Percentiles rank a stretch among this genome's conserved stretches.
These are phyloP conservation scores for Pseudomicrostroma phylloplanum DNA, from an alignment of 1,284 basidiomycete species.

Conservation along the genomic window DNA sequence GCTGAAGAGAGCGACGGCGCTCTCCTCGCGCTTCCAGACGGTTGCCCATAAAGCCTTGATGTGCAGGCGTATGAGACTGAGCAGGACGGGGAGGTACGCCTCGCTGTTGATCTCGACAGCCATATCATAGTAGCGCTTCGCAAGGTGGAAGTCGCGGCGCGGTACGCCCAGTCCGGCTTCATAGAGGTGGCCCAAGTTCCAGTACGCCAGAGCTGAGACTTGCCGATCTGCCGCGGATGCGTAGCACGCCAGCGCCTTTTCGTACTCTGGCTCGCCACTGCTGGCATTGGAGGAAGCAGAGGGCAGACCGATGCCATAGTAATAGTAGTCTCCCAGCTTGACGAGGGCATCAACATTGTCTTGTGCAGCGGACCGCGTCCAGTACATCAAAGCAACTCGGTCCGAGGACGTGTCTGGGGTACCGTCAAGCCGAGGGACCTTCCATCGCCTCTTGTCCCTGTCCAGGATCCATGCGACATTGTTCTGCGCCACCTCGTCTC, in stretches of 20 bases:
- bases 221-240: conserved; percentile 83
- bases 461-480: conserved; percentile 90
- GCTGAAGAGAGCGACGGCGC: conserved; percentile 32
- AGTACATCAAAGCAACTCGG: conserved; percentile 75
- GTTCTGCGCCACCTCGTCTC: conserved; percentile 87
- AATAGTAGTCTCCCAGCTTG: conserved; percentile 85
- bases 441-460: conserved; percentile 53
- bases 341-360: conserved; percentile 90
- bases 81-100: conserved; percentile 76
- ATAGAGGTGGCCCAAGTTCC: conserved; percentile 99
- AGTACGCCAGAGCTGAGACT: conserved; percentile 86
- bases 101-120: conserved; percentile 77
- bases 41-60: conserved; percentile 68
- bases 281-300: not conserved
- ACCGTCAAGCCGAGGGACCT: conserved; percentile 4
- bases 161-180: conserved; percentile 88
- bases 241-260: conserved; percentile 87
- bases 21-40: conserved; percentile 19
- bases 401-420: conserved; percentile 55
- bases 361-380: conserved; percentile 88
- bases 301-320: conserved; percentile 55
- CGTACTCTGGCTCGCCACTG: conserved; percentile 58
- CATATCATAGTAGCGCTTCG: conserved; percentile 90
- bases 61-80: conserved; percentile 79
- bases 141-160: conserved; percentile 76